Conservation (phyloP, 257 asterid species). For the Nicotiana tabacum region DNA sequence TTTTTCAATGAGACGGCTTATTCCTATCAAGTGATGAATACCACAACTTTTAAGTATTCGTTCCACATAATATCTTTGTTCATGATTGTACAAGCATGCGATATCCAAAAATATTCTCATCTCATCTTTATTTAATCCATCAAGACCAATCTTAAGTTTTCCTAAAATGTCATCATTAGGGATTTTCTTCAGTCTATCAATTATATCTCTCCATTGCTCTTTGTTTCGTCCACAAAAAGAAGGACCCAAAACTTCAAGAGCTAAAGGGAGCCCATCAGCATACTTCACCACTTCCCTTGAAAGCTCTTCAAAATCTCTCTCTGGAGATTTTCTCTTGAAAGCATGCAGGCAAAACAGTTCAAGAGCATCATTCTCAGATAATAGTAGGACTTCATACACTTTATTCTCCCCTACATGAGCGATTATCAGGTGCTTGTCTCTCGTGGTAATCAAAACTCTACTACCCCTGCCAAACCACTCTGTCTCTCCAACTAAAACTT, state of each 20-base stretch:
- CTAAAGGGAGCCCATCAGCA: constrained; percentile 5
- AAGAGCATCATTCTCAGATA: not conserved
- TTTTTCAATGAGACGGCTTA: not conserved
- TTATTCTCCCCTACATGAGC: not conserved
- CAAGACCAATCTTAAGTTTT: not conserved
- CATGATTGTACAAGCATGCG: not conserved
- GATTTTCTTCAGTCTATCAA: not conserved
- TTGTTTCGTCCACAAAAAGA: not conserved
- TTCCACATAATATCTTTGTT: not conserved
- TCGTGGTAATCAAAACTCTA: not conserved
- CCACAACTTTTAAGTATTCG: not conserved
- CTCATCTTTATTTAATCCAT: not conserved
- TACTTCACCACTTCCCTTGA: not conserved
- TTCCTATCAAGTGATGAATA: not conserved
- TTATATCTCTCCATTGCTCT: not conserved
- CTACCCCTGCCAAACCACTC: constrained; percentile 9
- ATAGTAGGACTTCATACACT: not conserved
- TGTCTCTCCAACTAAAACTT: not conserved
- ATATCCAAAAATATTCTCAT: not conserved
- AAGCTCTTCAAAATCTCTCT: not conserved
- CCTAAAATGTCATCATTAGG: not conserved
- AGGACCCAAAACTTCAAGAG: constrained; percentile 14
- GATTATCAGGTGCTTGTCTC: not conserved
- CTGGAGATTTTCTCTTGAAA: not conserved
- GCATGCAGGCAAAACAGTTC: not conserved